These are phyloP conservation scores for Pichia terricola DNA, from an alignment of 1,139 yeast genomes.

Conservation along the genomic window DNA sequence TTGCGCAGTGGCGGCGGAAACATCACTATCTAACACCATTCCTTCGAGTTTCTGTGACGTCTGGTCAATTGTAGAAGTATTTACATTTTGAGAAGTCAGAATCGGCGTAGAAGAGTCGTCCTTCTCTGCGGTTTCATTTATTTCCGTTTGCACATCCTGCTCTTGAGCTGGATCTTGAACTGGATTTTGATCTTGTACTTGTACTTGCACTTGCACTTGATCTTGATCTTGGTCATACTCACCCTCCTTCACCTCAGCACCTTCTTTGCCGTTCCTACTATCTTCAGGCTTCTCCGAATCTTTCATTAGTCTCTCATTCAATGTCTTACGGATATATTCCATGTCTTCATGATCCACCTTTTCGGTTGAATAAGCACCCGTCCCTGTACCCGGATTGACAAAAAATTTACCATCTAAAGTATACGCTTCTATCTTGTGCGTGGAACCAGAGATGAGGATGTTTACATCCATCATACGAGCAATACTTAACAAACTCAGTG, in stretches of 20 bases:
- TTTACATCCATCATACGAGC: conserved; percentile 93
- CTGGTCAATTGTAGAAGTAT: too few species aligned
- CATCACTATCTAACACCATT: too few species aligned
- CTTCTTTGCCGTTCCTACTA: not conserved
- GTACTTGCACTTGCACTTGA: not conserved
- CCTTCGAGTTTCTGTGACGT: too few species aligned
- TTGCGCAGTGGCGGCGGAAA: too few species aligned
- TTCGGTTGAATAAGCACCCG: conserved; percentile 79
- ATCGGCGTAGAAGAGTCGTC: too few species aligned
- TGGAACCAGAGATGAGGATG: conserved; percentile 91
- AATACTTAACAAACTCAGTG: conserved; percentile 67
- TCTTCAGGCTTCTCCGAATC: not conserved
- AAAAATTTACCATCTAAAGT: conserved; percentile 88
- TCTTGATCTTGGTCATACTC: not conserved
- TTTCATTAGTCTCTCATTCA: too few species aligned
- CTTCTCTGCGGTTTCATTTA: too few species aligned
- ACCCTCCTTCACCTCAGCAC: not conserved
- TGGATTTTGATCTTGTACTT: conserved; percentile 1
- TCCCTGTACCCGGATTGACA: conserved; percentile 91
- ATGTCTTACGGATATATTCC: not conserved
- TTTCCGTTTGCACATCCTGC: too few species aligned
- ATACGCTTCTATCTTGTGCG: conserved; percentile 88
- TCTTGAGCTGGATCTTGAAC: too few species aligned
- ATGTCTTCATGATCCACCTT: not conserved
- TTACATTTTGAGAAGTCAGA: too few species aligned